These are phyloP conservation scores for Penicillium crustosum DNA, from an alignment of 2,329 filamentous ascomycete genomes.

Conservation along the genomic window DNA sequence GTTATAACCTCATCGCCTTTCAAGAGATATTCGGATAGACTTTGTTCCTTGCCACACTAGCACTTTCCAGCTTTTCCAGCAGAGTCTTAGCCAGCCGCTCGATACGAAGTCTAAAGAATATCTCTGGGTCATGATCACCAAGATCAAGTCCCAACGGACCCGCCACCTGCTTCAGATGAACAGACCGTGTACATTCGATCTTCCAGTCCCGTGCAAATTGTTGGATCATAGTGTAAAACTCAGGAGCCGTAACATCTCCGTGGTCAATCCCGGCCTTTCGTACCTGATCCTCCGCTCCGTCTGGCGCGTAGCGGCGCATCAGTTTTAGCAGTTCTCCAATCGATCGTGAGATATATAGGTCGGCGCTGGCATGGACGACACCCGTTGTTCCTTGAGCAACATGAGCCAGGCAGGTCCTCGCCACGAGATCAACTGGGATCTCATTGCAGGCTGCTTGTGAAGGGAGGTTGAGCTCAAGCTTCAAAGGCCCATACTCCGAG, in stretches of 20 bases:
- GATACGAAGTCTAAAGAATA: conserved; percentile 3
- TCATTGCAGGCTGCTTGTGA: conserved; percentile 15
- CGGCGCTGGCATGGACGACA: conserved; percentile 15
- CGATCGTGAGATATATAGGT: conserved; percentile 1
- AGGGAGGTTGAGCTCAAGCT: conserved; percentile 1
- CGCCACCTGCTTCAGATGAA: neutral
- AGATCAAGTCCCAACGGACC: conserved; percentile 5
- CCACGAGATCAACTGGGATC: conserved; percentile 22
- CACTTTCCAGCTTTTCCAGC: neutral
- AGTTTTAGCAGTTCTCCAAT: conserved; percentile 1
- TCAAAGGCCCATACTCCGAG: neutral
- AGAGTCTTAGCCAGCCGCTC: conserved; percentile 2
- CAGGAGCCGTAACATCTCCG: conserved; percentile 1
- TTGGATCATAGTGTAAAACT: conserved; percentile 7
- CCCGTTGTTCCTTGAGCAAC: conserved; percentile 11
- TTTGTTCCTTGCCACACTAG: neutral
- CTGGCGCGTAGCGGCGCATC: conserved; percentile 3
- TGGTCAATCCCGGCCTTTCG: neutral
- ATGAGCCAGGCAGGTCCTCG: conserved; percentile 18
- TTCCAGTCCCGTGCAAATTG: conserved; percentile 8
- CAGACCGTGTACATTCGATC: conserved; percentile 9
- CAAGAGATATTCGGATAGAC: conserved; percentile 17
- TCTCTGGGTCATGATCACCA: conserved; percentile 7
- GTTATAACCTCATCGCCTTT: neutral
- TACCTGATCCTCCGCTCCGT: neutral